Evolutionary conservation across 1,284 basidiomycete species (phyloP), one percentile per base, ranked within the genome.

Genomic region (Schizophyllum amplum): DNA sequence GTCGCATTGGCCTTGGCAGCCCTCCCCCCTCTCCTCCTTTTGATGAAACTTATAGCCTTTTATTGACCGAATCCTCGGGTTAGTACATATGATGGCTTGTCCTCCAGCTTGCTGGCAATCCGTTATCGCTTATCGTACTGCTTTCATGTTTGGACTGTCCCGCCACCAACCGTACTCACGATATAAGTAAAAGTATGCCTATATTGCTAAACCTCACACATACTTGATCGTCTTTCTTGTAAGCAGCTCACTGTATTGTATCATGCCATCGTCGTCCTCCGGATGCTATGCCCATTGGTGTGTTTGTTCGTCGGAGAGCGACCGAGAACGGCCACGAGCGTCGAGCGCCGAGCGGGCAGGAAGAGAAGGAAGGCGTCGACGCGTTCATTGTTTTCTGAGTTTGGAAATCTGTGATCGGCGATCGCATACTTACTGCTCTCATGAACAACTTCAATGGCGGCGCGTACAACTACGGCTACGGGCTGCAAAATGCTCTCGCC

Each of bases 61-160:
- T 66, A 62, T 66, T 59, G 64, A 63, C 62, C 60, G 62, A 59
- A 60, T 64, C 61, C 63, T 63, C 65, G 62, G 60, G 61, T 61
- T 65, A 64, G 63, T 69, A 62, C 60, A 63, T 62, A 65, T 70
- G 64, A 64, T 69, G 69, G 59, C 70, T 51, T 54, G 55, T 68
- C 69, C 68, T 65, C 64, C 66, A 33, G 27, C 27, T 33, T 33
- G 27, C 27, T 13, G 5, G 27, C 5, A 33, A 13, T 13, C 27
- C 27, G 6, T 33, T 33, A 33, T 33, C 27, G 27, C 27, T 33
- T 66, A 67, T 62, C 67, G 69, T 71, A 64, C 61, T 69, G 70
- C 65, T 66, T 60, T 55, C 62, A 33, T 33, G 27, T 33, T 33
- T 33, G 27, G 27, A 33, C 27, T 33, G 27, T n/a, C 27, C 27